These are phyloP conservation scores for Nemania diffusa DNA, from an alignment of 2,329 filamentous ascomycete species.

Conservation along the genomic window DNA sequence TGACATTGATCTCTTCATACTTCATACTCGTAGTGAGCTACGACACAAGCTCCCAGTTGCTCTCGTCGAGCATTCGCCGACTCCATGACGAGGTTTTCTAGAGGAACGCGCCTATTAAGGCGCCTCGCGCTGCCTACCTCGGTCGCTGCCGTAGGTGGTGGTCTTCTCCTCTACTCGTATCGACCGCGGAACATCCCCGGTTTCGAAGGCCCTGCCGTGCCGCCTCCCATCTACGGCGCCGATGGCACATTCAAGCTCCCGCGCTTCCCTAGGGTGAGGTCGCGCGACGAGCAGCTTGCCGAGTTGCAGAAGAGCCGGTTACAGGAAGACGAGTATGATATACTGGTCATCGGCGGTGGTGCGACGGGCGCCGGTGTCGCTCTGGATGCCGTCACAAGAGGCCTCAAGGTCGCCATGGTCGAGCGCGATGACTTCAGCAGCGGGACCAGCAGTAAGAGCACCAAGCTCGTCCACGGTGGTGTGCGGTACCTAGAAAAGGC, in stretches of 20 bases:
- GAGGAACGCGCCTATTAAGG: conserved; percentile 52
- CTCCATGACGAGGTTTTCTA: conserved; percentile 47
- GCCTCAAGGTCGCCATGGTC: conserved; percentile 76
- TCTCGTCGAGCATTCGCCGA: conserved; percentile 22
- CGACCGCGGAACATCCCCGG: conserved; percentile 78
- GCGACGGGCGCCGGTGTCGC: conserved; percentile 78
- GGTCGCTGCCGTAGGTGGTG: conserved; percentile 54
- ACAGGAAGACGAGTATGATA: conserved; percentile 68
- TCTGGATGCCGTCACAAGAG: conserved; percentile 76
- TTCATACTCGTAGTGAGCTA: conserved; percentile 10
- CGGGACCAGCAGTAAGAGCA: conserved; percentile 79
- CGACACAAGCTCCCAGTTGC: conserved; percentile 13
- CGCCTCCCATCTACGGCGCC: conserved; percentile 75
- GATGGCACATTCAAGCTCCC: conserved; percentile 75
- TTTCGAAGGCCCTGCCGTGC: conserved; percentile 73
- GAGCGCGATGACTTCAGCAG: conserved; percentile 79
- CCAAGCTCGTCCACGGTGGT: conserved; percentile 81
- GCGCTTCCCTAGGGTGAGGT: conserved; percentile 71
- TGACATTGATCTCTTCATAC: neutral
- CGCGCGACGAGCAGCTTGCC: conserved; percentile 71
- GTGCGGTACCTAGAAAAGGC: conserved; percentile 81
- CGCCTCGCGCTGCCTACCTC: conserved; percentile 58
- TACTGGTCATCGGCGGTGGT: conserved; percentile 76
- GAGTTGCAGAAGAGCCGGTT: conserved; percentile 62
- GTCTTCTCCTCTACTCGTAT: conserved; percentile 65